A percentile compares a stretch with the other conserved stretches of the same genome.
These are phyloP conservation scores for Termitomyces eurrhizus DNA, from an alignment of 768 basidiomycete species.

Conservation along the genomic window DNA sequence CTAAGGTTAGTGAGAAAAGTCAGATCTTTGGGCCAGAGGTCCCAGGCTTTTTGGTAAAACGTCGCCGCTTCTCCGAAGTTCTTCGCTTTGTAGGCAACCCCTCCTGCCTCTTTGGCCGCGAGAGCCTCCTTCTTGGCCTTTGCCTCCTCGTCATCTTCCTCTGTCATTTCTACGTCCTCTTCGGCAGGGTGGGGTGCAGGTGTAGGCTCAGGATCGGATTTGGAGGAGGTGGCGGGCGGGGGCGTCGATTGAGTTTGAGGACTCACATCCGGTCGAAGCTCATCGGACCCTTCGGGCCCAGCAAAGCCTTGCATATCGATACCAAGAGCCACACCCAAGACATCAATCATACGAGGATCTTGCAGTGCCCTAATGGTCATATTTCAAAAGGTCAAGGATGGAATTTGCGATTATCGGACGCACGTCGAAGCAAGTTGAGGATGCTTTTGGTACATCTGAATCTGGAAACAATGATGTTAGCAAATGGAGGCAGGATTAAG, in stretches of 20 bases:
- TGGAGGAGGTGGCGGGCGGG: constrained; percentile 41
- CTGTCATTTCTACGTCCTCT: constrained; percentile 68
- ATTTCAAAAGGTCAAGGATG: background rate
- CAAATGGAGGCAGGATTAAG: background rate
- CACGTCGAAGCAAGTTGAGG: constrained; percentile 60
- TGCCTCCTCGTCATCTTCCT: constrained; percentile 66
- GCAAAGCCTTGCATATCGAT: constrained; percentile 87
- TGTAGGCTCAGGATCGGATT: constrained; percentile 34
- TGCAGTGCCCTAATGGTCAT: constrained; percentile 44
- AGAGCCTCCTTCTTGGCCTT: constrained; percentile 75
- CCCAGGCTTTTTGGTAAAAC: constrained; percentile 87
- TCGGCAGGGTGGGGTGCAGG: constrained; percentile 36
- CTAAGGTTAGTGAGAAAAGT: constrained; percentile 90
- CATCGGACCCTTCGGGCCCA: constrained; percentile 80
- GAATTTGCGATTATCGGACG: constrained; percentile 16
- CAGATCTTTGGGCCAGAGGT: constrained; percentile 88
- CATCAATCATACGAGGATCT: constrained; percentile 93
- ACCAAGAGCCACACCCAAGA: constrained; percentile 89
- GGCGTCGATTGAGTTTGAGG: constrained; percentile 30
- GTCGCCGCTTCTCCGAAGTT: constrained; percentile 74
- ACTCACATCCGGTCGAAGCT: constrained; percentile 60
- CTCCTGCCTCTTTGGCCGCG: constrained; percentile 74
- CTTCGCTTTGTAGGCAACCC: constrained; percentile 81
- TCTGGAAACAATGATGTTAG: constrained; percentile 28
- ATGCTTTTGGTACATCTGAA: constrained; percentile 65